phyloP scores from a whole-genome alignment of 371 early-diverging fungal genomes.

The Mucor circinelloides region DNA sequence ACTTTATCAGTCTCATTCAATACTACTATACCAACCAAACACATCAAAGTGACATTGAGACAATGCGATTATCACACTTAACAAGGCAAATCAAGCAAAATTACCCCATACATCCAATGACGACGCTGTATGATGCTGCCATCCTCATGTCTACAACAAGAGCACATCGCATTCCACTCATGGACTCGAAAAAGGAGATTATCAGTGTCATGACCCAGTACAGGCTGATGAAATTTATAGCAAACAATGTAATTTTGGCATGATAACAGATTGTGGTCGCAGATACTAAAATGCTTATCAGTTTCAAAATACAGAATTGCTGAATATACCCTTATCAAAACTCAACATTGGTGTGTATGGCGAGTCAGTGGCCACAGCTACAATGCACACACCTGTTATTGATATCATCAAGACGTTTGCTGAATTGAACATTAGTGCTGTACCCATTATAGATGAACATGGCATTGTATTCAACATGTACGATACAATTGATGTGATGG shows the following conservation, averaged over 20 bases:
- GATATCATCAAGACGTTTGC: constrained; percentile 82
- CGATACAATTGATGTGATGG: constrained; percentile 88
- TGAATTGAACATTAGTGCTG: constrained; percentile 74
- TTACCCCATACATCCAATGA: constrained; percentile 68
- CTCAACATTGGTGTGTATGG: constrained; percentile 75
- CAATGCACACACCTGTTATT: constrained; percentile 73
- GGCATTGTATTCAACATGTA: constrained; percentile 83
- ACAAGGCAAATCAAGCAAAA: constrained; percentile 44
- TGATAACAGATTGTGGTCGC: background rate
- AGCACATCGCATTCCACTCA: constrained; percentile 80
- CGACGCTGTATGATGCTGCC: constrained; percentile 75
- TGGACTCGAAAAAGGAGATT: constrained; percentile 69
- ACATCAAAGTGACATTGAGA: constrained; percentile 76
- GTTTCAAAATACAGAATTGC: background rate
- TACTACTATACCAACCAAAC: constrained; percentile 72
- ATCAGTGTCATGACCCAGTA: constrained; percentile 67
- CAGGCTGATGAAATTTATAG: constrained; percentile 81
- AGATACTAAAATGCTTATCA: background rate
- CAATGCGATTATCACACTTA: constrained; percentile 67
- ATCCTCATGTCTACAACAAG: constrained; percentile 68
- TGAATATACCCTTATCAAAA: background rate
- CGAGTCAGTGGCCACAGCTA: constrained; percentile 67
- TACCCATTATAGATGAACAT: constrained; percentile 85
- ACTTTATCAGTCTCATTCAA: constrained; percentile 86
- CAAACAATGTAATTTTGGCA: constrained; percentile 34